Conservation (phyloP, 495 filamentous ascomycete genomes). For the Saxispiralis lemnorum region DNA sequence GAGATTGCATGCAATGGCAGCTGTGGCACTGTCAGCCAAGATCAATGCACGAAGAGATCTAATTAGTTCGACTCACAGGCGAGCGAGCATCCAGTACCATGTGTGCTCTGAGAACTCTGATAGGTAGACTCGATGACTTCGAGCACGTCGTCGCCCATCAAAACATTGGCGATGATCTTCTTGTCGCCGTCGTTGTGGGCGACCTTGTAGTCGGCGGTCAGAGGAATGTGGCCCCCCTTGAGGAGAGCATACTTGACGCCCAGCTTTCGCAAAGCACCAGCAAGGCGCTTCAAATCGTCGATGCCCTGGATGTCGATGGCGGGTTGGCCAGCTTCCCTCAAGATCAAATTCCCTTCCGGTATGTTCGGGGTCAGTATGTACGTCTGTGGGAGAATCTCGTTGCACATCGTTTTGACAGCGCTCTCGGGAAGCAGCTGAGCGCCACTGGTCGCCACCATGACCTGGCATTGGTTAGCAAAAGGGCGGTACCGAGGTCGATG, state of each 20-base stretch:
- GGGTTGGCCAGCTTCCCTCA: conserved; percentile 39
- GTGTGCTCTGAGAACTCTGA: conserved; percentile 59
- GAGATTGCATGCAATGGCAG: conserved; percentile 77
- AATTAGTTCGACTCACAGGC: conserved; percentile 48
- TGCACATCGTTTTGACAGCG: conserved; percentile 47
- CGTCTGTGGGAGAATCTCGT: conserved; percentile 52
- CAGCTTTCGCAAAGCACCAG: conserved; percentile 42
- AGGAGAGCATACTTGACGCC: conserved; percentile 68
- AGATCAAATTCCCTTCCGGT: conserved; percentile 63
- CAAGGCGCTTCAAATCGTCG: conserved; percentile 47
- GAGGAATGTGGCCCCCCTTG: conserved; percentile 84
- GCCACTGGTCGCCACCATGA: conserved; percentile 84
- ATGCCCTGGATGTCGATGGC: conserved; percentile 34
- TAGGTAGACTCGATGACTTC: conserved; percentile 51
- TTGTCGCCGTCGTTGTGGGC: conserved; percentile 39
- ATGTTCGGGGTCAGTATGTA: conserved; percentile 83
- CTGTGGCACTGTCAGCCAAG: conserved; percentile 20
- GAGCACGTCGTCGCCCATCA: conserved; percentile 40
- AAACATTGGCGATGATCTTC: conserved; percentile 53
- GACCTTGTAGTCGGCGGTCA: conserved; percentile 40
- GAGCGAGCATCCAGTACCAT: conserved; percentile 88
- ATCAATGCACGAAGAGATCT: neutral
- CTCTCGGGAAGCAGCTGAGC: conserved; percentile 52
- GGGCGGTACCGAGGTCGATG: neutral
- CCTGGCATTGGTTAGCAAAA: conserved; percentile 32